These are phyloP conservation scores for Fusarium buxicola DNA, from an alignment of 2,329 filamentous ascomycete species.

Conservation along the genomic window DNA sequence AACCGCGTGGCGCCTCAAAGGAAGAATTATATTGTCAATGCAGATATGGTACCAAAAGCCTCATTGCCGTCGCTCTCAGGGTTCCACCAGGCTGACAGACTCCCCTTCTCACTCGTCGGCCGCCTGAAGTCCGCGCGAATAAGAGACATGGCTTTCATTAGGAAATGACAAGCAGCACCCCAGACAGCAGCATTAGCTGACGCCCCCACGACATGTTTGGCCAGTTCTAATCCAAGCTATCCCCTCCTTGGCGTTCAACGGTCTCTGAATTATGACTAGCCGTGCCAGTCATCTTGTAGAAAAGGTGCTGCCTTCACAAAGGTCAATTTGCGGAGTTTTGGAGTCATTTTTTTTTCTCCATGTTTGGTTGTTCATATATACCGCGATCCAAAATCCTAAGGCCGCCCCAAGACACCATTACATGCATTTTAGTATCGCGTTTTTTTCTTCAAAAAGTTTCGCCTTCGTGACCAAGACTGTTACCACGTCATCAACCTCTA, in stretches of 20 bases:
- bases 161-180: slow-evolving; percentile 1
- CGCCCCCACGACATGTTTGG: slow-evolving; percentile 17
- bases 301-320: background rate
- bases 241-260: slow-evolving; percentile 18
- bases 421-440: slow-evolving; percentile 26
- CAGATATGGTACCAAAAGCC: background rate
- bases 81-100: background rate
- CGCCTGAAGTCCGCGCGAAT: slow-evolving; percentile 33
- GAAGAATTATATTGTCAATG: background rate
- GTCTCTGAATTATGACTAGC: background rate
- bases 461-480: slow-evolving; percentile 25
- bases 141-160: slow-evolving; percentile 9
- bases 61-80: background rate
- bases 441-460: slow-evolving; percentile 19
- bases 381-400: slow-evolving; percentile 7
- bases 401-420: slow-evolving; percentile 19
- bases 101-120: background rate
- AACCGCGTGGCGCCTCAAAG: background rate
- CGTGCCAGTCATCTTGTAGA: slow-evolving; percentile 23
- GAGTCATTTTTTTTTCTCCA: background rate
- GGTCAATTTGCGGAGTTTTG: slow-evolving; percentile 11
- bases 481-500: slow-evolving; percentile 13
- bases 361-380: slow-evolving; percentile 24
- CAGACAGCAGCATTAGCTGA: slow-evolving; percentile 11
- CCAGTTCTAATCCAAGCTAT: slow-evolving; percentile 8